Conservation (phyloP, 345 rosid genomes). For the Crucihimalaya himalaica region DNA sequence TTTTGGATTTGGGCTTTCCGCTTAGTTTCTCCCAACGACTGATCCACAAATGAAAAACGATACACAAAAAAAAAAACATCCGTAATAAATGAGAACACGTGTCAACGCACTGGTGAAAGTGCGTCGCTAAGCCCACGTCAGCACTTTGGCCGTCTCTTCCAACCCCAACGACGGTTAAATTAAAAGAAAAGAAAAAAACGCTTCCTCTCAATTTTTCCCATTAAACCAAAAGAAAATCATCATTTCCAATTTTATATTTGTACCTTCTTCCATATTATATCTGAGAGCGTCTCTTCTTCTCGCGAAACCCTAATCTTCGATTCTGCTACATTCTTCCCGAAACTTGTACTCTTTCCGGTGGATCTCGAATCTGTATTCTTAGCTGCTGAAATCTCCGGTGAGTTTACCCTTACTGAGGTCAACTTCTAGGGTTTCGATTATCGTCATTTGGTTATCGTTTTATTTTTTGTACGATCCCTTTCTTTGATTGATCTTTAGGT, state of each 20-base stretch:
- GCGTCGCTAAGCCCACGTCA: slow-evolving; percentile 29
- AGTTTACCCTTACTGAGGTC: slow-evolving; percentile 22
- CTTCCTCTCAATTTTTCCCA: neutral
- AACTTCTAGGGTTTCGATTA: slow-evolving; percentile 32
- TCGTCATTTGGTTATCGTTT: neutral
- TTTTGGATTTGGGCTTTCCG: too few relatives aligned
- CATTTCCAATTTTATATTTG: neutral
- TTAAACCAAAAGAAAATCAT: neutral
- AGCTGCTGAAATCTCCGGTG: slow-evolving; percentile 43
- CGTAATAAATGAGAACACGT: too few relatives aligned
- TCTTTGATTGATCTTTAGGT: slow-evolving; percentile 8
- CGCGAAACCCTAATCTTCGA: slow-evolving; percentile 38
- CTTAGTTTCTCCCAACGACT: too few relatives aligned
- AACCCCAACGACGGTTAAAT: slow-evolving; percentile 23
- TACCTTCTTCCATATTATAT: neutral
- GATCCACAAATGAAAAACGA: too few relatives aligned
- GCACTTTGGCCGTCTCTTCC: slow-evolving; percentile 28
- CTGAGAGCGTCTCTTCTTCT: neutral
- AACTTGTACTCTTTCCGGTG: neutral
- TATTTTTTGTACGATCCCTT: neutral
- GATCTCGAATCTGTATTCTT: slow-evolving; percentile 28
- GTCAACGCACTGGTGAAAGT: neutral
- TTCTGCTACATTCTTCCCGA: slow-evolving; percentile 26
- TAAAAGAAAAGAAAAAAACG: neutral
- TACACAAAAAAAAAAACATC: too few relatives aligned